phyloP scores from a whole-genome alignment of 148 eudicot species.

The Oxyria digyna region DNA sequence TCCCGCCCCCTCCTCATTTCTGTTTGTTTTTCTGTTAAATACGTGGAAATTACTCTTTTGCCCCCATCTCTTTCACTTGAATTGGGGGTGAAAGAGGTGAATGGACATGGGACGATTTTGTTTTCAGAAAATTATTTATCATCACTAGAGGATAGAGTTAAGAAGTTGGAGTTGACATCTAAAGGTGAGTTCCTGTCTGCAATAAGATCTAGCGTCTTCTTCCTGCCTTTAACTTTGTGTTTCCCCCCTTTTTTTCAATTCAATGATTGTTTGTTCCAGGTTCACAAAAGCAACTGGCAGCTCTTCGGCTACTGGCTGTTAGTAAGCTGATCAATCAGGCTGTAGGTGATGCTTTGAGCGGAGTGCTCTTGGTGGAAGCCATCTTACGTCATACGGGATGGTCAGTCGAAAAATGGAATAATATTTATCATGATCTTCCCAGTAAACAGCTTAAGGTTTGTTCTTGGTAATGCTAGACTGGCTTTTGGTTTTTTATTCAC shows the following conservation, averaged over 20 bases:
- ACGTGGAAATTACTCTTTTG: too few species aligned
- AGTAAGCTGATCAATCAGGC: conserved; percentile 90
- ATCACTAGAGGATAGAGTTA: conserved; percentile 50
- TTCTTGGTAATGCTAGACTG: neutral
- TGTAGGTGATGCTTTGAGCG: conserved; percentile 94
- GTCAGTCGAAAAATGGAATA: conserved; percentile 78
- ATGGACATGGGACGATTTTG: conserved; percentile 93
- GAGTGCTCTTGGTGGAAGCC: conserved; percentile 78
- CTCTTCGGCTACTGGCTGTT: conserved; percentile 67
- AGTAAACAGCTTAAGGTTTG: conserved; percentile 91
- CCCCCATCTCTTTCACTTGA: too few species aligned
- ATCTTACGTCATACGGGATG: conserved; percentile 69
- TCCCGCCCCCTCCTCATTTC: too few species aligned
- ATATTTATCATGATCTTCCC: conserved; percentile 75
- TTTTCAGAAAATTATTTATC: conserved; percentile 50
- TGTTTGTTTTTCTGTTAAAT: too few species aligned
- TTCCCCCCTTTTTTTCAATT: neutral
- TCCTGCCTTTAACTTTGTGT: too few species aligned
- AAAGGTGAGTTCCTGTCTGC: conserved; percentile 33
- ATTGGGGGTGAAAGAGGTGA: too few species aligned
- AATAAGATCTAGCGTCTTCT: too few species aligned
- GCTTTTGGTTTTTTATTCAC: neutral
- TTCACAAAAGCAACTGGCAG: conserved; percentile 72
- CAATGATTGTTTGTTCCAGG: conserved; percentile 29
- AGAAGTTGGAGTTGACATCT: conserved; percentile 32